These are phyloP conservation scores for Lecanicillium sp. DNA, from an alignment of 2,329 filamentous ascomycete species.

Conservation along the genomic window DNA sequence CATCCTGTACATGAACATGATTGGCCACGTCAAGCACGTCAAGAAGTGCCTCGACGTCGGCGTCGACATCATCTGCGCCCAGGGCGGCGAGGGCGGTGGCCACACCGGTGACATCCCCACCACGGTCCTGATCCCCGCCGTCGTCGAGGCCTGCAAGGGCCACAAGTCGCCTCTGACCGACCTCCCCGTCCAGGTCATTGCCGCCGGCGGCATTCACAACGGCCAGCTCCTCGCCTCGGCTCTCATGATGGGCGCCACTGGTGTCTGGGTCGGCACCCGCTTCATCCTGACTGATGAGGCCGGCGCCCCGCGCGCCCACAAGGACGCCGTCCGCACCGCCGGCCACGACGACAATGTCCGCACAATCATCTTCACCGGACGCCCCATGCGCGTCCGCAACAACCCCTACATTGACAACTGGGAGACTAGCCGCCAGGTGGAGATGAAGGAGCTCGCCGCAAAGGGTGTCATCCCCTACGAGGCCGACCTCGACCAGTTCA, in stretches of 20 bases:
- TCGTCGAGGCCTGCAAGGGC: slow-evolving; percentile 72
- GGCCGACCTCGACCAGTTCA: slow-evolving; percentile 80
- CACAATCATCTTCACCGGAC: slow-evolving; percentile 97
- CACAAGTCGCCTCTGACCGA: slow-evolving; percentile 83
- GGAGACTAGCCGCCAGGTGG: slow-evolving; percentile 81
- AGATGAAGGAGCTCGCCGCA: slow-evolving; percentile 86
- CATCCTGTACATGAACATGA: slow-evolving; percentile 99
- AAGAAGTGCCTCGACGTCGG: slow-evolving; percentile 90
- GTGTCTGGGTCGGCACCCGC: slow-evolving; percentile 93
- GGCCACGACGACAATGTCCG: slow-evolving; percentile 93
- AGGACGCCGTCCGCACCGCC: slow-evolving; percentile 87
- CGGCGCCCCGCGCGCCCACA: slow-evolving; percentile 85
- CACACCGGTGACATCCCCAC: slow-evolving; percentile 94
- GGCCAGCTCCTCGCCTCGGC: slow-evolving; percentile 83
- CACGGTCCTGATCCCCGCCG: slow-evolving; percentile 83
- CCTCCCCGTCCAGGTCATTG: slow-evolving; percentile 80
- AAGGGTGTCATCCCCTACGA: slow-evolving; percentile 93
- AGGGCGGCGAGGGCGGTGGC: slow-evolving; percentile 94
- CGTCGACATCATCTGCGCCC: slow-evolving; percentile 94
- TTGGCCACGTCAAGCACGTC: slow-evolving; percentile 98
- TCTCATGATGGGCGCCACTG: slow-evolving; percentile 84
- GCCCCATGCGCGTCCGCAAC: slow-evolving; percentile 84
- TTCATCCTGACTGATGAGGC: slow-evolving; percentile 94
- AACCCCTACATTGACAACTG: slow-evolving; percentile 94
- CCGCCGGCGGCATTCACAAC: slow-evolving; percentile 90